Percentiles rank a stretch among this genome's conserved stretches.
These are phyloP conservation scores for Phytophthora pistaciae DNA, from an alignment of 352 stramenopile genomes.

Conservation along the genomic window DNA sequence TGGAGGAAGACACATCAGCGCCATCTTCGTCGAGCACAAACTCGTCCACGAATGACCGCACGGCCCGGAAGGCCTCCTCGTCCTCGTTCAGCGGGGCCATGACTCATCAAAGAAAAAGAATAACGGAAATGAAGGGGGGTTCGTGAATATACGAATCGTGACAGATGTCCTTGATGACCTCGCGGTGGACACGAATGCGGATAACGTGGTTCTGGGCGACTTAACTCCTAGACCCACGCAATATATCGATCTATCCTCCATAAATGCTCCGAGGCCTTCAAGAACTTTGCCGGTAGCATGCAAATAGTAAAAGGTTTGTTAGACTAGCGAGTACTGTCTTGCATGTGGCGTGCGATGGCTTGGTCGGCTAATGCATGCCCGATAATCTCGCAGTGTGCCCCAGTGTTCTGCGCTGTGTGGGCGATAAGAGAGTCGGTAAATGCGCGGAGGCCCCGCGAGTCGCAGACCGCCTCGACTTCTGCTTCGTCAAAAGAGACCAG, in stretches of 20 bases:
- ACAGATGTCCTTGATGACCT: too few species aligned
- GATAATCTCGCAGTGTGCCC: conserved; percentile 19
- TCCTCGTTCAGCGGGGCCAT: not conserved
- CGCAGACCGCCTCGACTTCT: not conserved
- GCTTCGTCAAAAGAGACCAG: conserved; percentile 60
- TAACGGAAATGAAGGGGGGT: too few species aligned
- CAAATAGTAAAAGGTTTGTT: too few species aligned
- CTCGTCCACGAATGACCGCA: conserved; percentile 13
- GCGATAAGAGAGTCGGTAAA: conserved; percentile 54
- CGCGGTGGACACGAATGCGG: too few species aligned
- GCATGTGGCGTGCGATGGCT: not conserved
- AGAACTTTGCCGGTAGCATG: not conserved
- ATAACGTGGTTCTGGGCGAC: too few species aligned
- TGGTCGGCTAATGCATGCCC: conserved; percentile 20
- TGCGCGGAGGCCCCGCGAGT: conserved; percentile 35
- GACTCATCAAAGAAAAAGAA: too few species aligned
- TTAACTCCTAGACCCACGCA: too few species aligned
- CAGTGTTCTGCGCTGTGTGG: conserved; percentile 41
- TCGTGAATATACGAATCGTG: not conserved
- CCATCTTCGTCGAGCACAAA: not conserved
- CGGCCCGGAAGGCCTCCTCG: conserved; percentile 6
- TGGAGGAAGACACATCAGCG: not conserved
- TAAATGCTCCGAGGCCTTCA: too few species aligned
- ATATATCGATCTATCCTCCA: too few species aligned
- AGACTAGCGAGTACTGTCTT: not conserved